Evolutionary conservation across 805 yeast species (phyloP).

Genomic region (Alloascoidea hylecoeti): DNA sequence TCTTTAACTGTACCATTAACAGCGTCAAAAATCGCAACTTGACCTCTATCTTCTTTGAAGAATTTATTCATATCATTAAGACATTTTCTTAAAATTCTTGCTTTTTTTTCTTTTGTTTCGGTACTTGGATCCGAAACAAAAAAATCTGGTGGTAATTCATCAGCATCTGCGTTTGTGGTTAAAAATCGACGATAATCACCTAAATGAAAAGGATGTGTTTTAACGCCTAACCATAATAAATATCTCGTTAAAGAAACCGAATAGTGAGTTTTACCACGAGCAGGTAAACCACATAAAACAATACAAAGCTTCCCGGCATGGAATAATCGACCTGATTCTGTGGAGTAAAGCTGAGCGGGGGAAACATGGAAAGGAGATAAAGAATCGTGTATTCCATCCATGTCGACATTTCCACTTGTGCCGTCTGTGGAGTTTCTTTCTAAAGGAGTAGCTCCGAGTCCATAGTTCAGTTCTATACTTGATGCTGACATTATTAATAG

Average conservation of each 20-base stretch:
- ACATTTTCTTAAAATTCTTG: constrained; percentile 46
- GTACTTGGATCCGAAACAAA: constrained; percentile 29
- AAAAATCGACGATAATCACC: constrained; percentile 73
- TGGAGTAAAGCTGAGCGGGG: constrained; percentile 88
- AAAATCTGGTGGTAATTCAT: constrained; percentile 50
- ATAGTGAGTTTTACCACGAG: constrained; percentile 88
- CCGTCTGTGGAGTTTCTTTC: no score
- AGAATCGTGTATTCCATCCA: constrained; percentile 56
- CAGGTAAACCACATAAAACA: constrained; percentile 85
- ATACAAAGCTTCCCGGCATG: constrained; percentile 93
- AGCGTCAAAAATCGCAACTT: constrained; percentile 93
- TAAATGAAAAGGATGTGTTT: constrained; percentile 80
- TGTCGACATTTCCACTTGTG: no score
- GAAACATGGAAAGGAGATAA: constrained; percentile 52
- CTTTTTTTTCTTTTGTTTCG: constrained; percentile 38
- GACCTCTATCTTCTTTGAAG: constrained; percentile 70
- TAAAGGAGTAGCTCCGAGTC: neutral
- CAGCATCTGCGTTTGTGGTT: constrained; percentile 21
- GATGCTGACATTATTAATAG: constrained; percentile 55
- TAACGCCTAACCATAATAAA: constrained; percentile 91
- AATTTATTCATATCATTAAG: constrained; percentile 55
- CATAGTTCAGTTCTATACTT: constrained; percentile 42
- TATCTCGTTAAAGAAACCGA: constrained; percentile 87
- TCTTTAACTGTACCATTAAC: constrained; percentile 70
- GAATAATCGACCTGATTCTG: constrained; percentile 83